Base-by-base conservation (phyloP, 2,329 filamentous ascomycete species). In the Aaosphaeria pasadenensis region DNA sequence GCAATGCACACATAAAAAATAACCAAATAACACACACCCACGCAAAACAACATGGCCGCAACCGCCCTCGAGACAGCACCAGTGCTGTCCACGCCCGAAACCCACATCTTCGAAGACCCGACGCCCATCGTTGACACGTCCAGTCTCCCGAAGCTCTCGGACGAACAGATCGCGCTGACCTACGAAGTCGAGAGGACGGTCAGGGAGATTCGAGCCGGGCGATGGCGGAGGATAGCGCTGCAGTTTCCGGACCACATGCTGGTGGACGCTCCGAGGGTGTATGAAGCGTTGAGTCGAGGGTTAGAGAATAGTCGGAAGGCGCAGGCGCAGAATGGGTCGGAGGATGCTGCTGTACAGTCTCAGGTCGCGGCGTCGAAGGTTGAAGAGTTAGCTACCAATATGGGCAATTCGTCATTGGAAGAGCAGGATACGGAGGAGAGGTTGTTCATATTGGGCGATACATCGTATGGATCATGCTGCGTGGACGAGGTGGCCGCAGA, bases 231-330 rank as follows among this genome's bases (percentile, higher is more conserved):
- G 44, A 82, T 99, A 31, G 94, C 91, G 1, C 74, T 99, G n/a
- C 94, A 99, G 66, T 97, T 99, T 59, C 92, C 94, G 0, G 94
- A 99, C 72, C 80, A 86, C 30, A 95, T 97, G 89, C 80, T 99
- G 1, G 77, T 82, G 1, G 91, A 99, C 77, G 89, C 89, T 6
- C 87, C 90, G 5, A 80, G 87, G 48, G 88, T 96, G 0, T 90
- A 87, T 48, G 83, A 86, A 46, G 74, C 83, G 1, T 71, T 95
- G 52, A 76, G 75, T 47, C 71, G 74, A 40, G 80, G 78, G 0
- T 63, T 87, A 43, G 68, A 69, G 36, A 56, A 60, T 31, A 54
- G 50, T 33, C 50, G 57, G 30, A 61, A 54, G 44, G 46, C 9
- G 9, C n/a, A 4, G 7, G 40, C 35, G 7, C 42, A 41, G 29